Conservation (phyloP, 169 alveolate genomes). For the Plasmodium inui region DNA sequence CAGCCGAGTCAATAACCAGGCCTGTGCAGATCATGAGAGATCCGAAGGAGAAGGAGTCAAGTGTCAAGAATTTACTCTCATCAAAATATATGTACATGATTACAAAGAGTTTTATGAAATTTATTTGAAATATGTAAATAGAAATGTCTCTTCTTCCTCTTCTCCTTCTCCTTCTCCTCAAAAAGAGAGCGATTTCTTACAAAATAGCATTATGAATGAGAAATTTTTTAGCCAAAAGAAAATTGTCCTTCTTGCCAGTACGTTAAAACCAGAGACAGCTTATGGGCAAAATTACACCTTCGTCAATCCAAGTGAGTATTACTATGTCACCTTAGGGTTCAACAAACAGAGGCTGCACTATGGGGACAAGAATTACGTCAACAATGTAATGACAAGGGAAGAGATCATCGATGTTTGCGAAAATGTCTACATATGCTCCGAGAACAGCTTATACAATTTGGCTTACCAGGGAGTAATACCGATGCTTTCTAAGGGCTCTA, state of each 20-base stretch:
- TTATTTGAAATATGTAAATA: neutral
- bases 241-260: constrained; percentile 94
- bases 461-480: constrained; percentile 94
- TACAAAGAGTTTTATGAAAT: constrained; percentile 66
- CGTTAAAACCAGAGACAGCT: constrained; percentile 99
- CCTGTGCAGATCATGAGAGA: constrained; percentile 99
- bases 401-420: constrained; percentile 77
- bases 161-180: neutral
- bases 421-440: constrained; percentile 80
- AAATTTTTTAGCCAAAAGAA: constrained; percentile 10
- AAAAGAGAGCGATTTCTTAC: constrained; percentile 6
- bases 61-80: constrained; percentile 98
- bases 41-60: constrained; percentile 89
- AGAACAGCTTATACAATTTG: constrained; percentile 90
- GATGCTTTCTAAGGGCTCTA: neutral
- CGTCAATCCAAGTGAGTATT: constrained; percentile 97
- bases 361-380: constrained; percentile 83
- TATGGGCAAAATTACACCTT: constrained; percentile 99
- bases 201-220: constrained; percentile 15
- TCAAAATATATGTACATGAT: constrained; percentile 91
- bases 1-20: constrained; percentile 94
- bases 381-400: constrained; percentile 71
- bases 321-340: constrained; percentile 85
- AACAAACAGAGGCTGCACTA: constrained; percentile 75
- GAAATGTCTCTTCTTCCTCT: too few species aligned